phyloP scores from a whole-genome alignment of 169 alveolate species.

The Theileria orientalis region DNA sequence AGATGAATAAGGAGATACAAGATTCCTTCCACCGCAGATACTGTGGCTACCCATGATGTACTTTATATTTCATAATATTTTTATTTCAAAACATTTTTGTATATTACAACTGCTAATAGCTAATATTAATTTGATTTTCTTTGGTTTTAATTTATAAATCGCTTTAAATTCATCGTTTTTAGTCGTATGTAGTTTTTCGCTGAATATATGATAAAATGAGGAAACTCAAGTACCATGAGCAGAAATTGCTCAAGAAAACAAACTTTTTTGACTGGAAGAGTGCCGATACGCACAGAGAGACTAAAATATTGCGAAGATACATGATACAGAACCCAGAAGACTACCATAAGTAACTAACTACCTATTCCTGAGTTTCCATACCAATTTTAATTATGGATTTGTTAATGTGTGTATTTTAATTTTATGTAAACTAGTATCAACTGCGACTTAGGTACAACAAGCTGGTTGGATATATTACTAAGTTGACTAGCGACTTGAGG shows the following conservation, averaged over 20 bases:
- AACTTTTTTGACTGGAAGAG: slow-evolving; percentile 96
- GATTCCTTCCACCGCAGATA: slow-evolving; percentile 6
- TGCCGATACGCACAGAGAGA: slow-evolving; percentile 86
- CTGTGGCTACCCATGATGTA: slow-evolving; percentile 3
- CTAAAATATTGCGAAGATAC: slow-evolving; percentile 89
- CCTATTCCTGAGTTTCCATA: neutral
- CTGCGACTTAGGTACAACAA: slow-evolving; percentile 84
- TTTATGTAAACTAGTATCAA: neutral
- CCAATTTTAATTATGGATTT: neutral
- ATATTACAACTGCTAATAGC: neutral
- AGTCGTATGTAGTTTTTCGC: neutral
- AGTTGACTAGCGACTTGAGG: slow-evolving; percentile 87
- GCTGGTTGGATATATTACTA: slow-evolving; percentile 91
- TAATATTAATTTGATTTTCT: neutral
- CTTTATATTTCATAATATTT: too few relatives aligned
- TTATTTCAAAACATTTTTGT: neutral
- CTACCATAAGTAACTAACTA: slow-evolving; percentile 79
- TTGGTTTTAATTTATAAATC: too few relatives aligned
- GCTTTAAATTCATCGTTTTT: neutral
- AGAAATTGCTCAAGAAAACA: slow-evolving; percentile 92
- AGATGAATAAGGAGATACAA: slow-evolving; percentile 4
- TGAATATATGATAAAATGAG: slow-evolving; percentile 82
- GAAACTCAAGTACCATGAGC: slow-evolving; percentile 96
- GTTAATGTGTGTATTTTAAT: neutral
- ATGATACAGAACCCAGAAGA: slow-evolving; percentile 96